Base-by-base conservation (phyloP, 805 yeast species). In the Ogataea parapolymorpha region DNA sequence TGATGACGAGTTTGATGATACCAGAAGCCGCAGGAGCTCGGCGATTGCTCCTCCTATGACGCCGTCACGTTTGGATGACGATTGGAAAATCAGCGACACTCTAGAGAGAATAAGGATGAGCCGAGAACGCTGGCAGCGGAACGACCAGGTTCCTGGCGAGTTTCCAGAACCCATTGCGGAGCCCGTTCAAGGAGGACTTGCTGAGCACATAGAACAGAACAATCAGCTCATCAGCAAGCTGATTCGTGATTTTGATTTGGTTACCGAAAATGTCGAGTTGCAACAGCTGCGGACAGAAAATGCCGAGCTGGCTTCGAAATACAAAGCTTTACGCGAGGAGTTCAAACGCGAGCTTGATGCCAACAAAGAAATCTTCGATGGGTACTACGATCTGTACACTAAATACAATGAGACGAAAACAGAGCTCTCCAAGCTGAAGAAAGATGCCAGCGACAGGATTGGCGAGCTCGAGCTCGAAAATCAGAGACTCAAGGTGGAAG, bases 351-450 rank as follows among this genome's bases (percentile, higher is more conserved):
- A 56, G 17, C 46, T 54, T 29, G 44, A 43, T 13, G 42, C 55
- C 4, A 55, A 55, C 39, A 46, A 48, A 20, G 53, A 52, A 39
- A 53, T 58, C 2, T 58, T 50, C 32, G 48, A 49, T 6, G 57
- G 58, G 25, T 58, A 58, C 35, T 55, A 45, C 32, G 56, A 52
- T 25, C 39, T 58, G 18, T 39, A 52, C 22, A 24, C 26, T n/a
- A 51, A 51, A 22, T 53, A 48, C 32, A 46, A 41, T 15, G 42
- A 45, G 16, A 24, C 48, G 23, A 43, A 38, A 16, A 15, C 20
- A 6, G 32, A 30, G 26, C 26, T 38, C 11, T 37, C 25, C 10
- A 31, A 20, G 25, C 16, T 16, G 12, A 32, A 32, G 7, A 25
- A 39, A 20, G 44, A 39, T 35, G 18, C 27, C 15, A 27, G 29